Evolutionary conservation across 768 basidiomycete genomes (phyloP), one percentile per base, ranked within the genome.

Genomic region (Aureoboletus auriporus): DNA sequence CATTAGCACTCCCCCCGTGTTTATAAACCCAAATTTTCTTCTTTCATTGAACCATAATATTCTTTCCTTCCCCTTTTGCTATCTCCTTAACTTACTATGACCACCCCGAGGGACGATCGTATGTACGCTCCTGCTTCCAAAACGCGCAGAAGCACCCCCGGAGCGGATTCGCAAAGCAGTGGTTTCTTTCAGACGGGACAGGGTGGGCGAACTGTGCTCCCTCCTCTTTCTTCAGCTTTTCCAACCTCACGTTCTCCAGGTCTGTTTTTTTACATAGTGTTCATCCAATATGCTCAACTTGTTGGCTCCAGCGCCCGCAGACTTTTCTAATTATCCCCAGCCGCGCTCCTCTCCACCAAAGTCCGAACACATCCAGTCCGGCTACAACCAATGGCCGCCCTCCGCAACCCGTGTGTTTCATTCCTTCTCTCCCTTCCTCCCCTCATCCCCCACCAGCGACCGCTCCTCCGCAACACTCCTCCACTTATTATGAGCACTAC

Each of bases 221-320:
- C 86, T 83, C 82, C 86, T 82, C 75, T 88, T 79, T 78, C 81
- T 81, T 76, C 83, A 71, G 80, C 80, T 63, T 84, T 86, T 84
- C 84, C 84, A 85, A 82, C 80, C 83, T 87, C 82, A 84, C 84
- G 77, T 82, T 85, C 83, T 84, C 80, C 86, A 88, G 86, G 86
- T 88, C 82, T 79, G 86, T 86, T 77, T 70, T 70, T 70, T 71
- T 76, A 71, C 74, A 63, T 76, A 69, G 71, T 77, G 68, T 77
- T 68, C 63, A 64, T 68, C 64, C 76, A 73, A 73, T 70, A 62
- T 71, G 71, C 79, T 82, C 78, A 82, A 80, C 71, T 69, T 71
- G 68, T 66, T 70, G 69, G 72, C 67, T 77, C 74, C 69, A 85
- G 84, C 74, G 71, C 79, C 83, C 75, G 63, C 70, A 63, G 67